Evolutionary conservation across 176 grass and related monocot species (phyloP).

Genomic region (Tillandsia fasciculata): DNA sequence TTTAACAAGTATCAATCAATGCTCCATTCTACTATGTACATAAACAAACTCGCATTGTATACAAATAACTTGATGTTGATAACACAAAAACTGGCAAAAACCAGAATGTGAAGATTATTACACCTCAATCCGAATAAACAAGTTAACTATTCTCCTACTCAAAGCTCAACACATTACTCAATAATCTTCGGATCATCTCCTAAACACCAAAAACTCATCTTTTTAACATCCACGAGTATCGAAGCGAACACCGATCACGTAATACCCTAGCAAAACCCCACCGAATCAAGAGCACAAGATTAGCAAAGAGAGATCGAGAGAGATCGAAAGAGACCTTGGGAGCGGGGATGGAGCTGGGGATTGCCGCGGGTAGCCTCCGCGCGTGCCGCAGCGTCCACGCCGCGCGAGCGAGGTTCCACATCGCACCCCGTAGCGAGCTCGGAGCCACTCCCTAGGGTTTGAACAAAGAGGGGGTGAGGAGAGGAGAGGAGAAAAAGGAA

Average conservation of each 20-base stretch:
- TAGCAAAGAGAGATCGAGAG: background rate
- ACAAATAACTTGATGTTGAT: too few relatives aligned
- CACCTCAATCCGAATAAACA: background rate
- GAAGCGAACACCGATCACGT: background rate
- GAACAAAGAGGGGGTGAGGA: too few relatives aligned
- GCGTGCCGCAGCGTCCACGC: conserved; percentile 1
- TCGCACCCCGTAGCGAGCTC: background rate
- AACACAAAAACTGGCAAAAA: too few relatives aligned
- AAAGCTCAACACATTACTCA: background rate
- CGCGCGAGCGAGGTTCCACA: conserved; percentile 4
- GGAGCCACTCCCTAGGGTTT: background rate
- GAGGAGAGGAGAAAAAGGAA: background rate
- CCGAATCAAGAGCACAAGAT: background rate
- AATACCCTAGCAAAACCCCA: background rate
- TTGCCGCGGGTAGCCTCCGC: background rate
- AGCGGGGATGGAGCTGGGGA: background rate
- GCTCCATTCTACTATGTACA: too few relatives aligned
- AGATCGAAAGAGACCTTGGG: background rate
- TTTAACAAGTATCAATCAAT: too few relatives aligned
- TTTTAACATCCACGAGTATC: too few relatives aligned
- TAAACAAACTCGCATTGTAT: too few relatives aligned
- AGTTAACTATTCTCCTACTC: background rate
- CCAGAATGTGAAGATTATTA: too few relatives aligned
- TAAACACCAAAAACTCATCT: too few relatives aligned
- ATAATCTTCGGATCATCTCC: too few relatives aligned